Percentiles rank a stretch among this genome's conserved stretches.
Conservation (phyloP, 1,284 basidiomycete species). For the Ustilago hordei region DNA sequence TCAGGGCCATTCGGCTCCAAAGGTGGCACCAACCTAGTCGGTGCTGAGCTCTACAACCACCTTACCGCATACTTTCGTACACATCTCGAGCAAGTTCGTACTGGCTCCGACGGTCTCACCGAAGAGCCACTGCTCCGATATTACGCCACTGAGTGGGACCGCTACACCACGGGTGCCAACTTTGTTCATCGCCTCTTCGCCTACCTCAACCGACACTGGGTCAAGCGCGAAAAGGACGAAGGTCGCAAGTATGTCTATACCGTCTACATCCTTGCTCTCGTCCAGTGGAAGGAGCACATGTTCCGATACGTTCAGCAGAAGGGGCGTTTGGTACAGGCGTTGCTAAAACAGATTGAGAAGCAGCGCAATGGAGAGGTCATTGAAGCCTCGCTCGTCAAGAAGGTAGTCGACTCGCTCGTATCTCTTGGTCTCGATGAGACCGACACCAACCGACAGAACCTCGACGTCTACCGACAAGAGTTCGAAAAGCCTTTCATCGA, state of each 20-base stretch:
- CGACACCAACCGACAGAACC: conserved; percentile 89
- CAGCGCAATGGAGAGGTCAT: conserved; percentile 95
- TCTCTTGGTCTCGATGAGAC: conserved; percentile 92
- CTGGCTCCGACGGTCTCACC: conserved; percentile 83
- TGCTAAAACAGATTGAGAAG: conserved; percentile 88
- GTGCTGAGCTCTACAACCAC: conserved; percentile 91
- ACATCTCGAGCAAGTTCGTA: conserved; percentile 69
- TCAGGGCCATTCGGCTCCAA: conserved; percentile 40
- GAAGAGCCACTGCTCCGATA: conserved; percentile 90
- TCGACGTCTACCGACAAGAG: conserved; percentile 92
- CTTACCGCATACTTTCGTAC: conserved; percentile 84
- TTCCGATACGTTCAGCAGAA: conserved; percentile 85
- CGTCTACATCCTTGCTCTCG: conserved; percentile 94
- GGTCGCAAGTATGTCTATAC: conserved; percentile 94
- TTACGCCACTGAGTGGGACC: conserved; percentile 93
- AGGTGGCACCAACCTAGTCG: conserved; percentile 88
- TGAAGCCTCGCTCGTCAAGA: conserved; percentile 92
- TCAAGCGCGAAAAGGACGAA: conserved; percentile 97
- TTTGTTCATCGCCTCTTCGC: conserved; percentile 87
- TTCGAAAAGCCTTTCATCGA: conserved; percentile 90
- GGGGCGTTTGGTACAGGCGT: conserved; percentile 84
- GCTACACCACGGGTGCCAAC: conserved; percentile 95
- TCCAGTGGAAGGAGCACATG: conserved; percentile 94
- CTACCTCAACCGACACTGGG: conserved; percentile 98
- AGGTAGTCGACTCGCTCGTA: conserved; percentile 93